These are phyloP conservation scores for Fusarium solani-melongenae DNA, from an alignment of 2,329 filamentous ascomycete genomes.

Conservation along the genomic window DNA sequence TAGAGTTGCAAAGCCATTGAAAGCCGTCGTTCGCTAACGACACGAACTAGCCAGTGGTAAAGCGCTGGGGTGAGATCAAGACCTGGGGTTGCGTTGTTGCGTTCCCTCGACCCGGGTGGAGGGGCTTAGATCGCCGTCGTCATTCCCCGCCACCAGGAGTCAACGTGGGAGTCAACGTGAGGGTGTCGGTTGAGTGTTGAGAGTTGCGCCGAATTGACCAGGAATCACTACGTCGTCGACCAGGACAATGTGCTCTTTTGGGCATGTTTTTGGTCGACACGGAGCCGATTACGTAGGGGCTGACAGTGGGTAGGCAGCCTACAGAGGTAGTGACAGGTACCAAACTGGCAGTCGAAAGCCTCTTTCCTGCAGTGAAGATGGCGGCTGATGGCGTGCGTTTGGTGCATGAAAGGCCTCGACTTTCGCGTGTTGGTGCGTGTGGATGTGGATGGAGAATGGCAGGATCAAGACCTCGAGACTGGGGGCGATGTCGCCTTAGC, in stretches of 20 bases:
- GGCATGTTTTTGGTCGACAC: neutral
- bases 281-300: neutral
- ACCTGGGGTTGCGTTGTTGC: slow-evolving; percentile 5
- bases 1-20: neutral
- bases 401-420: slow-evolving; percentile 30
- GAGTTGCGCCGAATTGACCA: neutral
- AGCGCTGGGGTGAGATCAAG: slow-evolving; percentile 6
- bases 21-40: neutral
- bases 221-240: neutral
- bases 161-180: slow-evolving; percentile 17
- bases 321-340: slow-evolving; percentile 8
- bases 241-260: neutral
- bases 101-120: slow-evolving; percentile 40
- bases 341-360: slow-evolving; percentile 4
- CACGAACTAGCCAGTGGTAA: slow-evolving; percentile 5
- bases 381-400: slow-evolving; percentile 35
- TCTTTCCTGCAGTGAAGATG: neutral
- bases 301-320: neutral
- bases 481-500: slow-evolving; percentile 17
- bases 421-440: slow-evolving; percentile 30
- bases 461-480: slow-evolving; percentile 20
- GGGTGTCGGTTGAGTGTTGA: slow-evolving; percentile 3
- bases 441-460: slow-evolving; percentile 10
- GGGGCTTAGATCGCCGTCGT: slow-evolving; percentile 36
- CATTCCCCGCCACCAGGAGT: slow-evolving; percentile 37